Evolutionary conservation across 306 rosid genomes (phyloP), one percentile per base, ranked within the genome.

Genomic region (Castanea sativa): DNA sequence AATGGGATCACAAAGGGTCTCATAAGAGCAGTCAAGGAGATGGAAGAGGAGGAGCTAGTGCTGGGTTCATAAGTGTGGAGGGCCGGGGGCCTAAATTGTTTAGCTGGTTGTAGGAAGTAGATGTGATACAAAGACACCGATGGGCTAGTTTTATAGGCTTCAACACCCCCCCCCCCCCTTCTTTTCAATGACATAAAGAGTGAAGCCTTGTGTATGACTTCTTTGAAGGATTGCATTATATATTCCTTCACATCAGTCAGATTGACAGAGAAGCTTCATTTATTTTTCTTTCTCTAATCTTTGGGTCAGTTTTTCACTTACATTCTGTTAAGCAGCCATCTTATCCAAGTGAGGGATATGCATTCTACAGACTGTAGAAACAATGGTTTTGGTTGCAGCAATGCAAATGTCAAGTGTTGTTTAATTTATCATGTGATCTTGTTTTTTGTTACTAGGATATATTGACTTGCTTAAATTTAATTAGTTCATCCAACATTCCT

Each of bases 11-110:
- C 95, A 0, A 81, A 87, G 75, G 95, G 89, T 63, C 90, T 94
- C 32, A 83, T 94, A 71, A 79, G 79, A 83, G 95, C 99, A 21
- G 94, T 94, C 73, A 91, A 87, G 86, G 99, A 94, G 77, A 72
- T 91, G 80, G 86, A 89, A 80, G 83, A 75, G 57, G 97, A 89
- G 82, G 88, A 74, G 58, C 21, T 59, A 59, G 87, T 85, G 81
- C 80, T 30, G 77, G 53, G 71, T 71, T 82, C 21, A 32, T 56
- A 61, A 78, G 82, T 79, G 29, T 77, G 55, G 81, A 55, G 14
- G 82, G 78, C 20, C 78, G 30, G 81, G 51, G 25, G 82, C 78
- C 20, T 78, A 78, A 77, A 55, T 33, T 19, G 45, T n/a, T 53
- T 67, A 23, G 67, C 65, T 51, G 51, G 38, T 52, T 38, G 35